Conservation (phyloP, 78 protist species). For the Anaeramoeba ignava region DNA sequence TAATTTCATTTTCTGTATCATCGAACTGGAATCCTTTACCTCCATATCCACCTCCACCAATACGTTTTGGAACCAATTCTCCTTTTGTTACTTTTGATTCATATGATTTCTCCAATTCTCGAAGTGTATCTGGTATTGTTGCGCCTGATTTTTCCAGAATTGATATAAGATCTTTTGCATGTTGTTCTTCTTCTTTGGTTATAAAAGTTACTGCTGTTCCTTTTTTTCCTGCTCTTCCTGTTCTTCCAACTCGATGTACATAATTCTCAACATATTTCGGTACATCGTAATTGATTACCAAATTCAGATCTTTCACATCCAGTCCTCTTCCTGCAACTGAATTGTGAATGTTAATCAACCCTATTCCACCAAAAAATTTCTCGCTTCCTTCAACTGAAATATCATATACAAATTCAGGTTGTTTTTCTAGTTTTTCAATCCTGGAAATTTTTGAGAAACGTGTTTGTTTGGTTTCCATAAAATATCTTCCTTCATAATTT, state of each 20-base stretch:
- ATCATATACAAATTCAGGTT: too few species aligned
- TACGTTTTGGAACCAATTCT: neutral
- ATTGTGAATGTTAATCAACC: too few species aligned
- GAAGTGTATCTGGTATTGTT: slow-evolving; percentile 1
- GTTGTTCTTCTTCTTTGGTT: slow-evolving; percentile 4
- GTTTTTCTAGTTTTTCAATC: too few species aligned
- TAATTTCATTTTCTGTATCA: slow-evolving; percentile 26
- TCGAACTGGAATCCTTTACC: slow-evolving; percentile 62
- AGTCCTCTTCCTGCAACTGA: slow-evolving; percentile 97
- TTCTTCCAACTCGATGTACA: slow-evolving; percentile 24
- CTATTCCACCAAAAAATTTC: too few species aligned
- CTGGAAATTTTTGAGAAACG: too few species aligned
- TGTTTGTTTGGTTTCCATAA: too few species aligned
- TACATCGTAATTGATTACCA: slow-evolving; percentile 78
- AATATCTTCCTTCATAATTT: too few species aligned
- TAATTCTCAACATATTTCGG: slow-evolving; percentile 75
- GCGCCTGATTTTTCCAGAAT: neutral
- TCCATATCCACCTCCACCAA: slow-evolving; percentile 36
- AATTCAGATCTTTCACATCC: slow-evolving; percentile 69
- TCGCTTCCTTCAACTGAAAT: too few species aligned
- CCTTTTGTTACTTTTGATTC: neutral
- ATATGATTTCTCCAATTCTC: neutral
- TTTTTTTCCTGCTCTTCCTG: slow-evolving; percentile 14
- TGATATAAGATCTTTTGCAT: neutral
- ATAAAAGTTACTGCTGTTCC: slow-evolving; percentile 19